Conservation (phyloP, 176 grass and related monocot genomes). For the Triticum urartu region DNA sequence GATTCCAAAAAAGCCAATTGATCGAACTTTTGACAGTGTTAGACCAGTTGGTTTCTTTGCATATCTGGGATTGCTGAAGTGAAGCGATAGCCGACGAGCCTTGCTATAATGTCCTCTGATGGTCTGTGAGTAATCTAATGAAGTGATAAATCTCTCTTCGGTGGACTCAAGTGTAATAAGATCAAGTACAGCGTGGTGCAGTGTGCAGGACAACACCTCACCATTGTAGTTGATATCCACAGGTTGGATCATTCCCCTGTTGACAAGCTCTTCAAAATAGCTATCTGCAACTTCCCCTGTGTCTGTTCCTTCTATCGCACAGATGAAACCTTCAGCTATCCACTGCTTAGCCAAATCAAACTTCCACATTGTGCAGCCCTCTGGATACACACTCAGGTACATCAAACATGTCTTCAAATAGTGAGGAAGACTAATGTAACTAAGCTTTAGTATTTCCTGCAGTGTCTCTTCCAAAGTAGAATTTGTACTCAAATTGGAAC, state of each 20-base stretch:
- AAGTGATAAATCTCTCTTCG: background rate
- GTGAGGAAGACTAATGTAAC: background rate
- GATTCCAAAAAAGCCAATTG: background rate
- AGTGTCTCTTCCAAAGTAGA: background rate
- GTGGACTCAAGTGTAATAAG: background rate
- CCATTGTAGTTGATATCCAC: background rate
- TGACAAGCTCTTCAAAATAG: background rate
- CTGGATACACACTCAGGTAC: background rate
- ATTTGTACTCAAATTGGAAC: background rate
- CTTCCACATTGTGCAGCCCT: background rate
- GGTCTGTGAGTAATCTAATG: background rate
- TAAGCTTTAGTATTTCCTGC: background rate
- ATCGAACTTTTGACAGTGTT: background rate
- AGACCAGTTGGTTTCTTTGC: background rate
- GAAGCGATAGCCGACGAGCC: background rate
- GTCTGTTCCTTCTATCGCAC: background rate
- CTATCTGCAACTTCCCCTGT: background rate
- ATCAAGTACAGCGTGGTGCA: background rate
- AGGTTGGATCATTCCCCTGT: background rate
- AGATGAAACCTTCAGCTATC: conserved; percentile 1
- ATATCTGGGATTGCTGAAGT: background rate
- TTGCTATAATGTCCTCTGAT: background rate
- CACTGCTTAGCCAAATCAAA: background rate
- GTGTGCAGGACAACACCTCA: background rate
- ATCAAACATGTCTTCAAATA: conserved; percentile 1